Conservation (phyloP, 2,329 filamentous ascomycete species). For the Lojkania enalia region DNA sequence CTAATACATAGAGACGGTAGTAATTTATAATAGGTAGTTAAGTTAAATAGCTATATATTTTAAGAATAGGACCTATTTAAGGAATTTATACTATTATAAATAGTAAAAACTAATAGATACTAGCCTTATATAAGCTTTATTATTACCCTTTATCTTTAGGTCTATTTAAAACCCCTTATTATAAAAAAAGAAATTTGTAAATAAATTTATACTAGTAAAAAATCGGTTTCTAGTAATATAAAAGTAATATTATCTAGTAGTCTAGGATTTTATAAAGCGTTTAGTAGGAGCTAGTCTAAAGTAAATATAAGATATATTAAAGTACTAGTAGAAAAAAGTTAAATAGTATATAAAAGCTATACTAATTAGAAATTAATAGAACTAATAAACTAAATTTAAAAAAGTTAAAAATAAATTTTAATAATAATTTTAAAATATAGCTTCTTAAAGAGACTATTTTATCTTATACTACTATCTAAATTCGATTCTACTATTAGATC, state of each 20-base stretch:
- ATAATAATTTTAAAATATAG: constrained; percentile 11
- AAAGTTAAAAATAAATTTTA: constrained; percentile 13
- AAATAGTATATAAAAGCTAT: constrained; percentile 2
- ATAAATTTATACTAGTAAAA: neutral
- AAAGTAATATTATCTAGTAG: neutral
- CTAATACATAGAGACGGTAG: constrained; percentile 10
- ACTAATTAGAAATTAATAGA: constrained; percentile 12
- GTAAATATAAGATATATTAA: constrained; percentile 9
- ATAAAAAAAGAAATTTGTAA: too few species aligned
- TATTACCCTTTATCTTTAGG: constrained; percentile 5
- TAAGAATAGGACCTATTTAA: constrained; percentile 8
- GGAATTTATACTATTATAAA: constrained; percentile 9
- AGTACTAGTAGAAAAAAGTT: constrained; percentile 4
- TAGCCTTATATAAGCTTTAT: constrained; percentile 8
- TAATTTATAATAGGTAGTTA: constrained; percentile 9
- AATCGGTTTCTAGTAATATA: neutral
- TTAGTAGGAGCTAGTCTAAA: constrained; percentile 3
- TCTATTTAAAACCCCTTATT: constrained; percentile 4
- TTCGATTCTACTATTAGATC: constrained; percentile 7
- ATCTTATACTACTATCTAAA: constrained; percentile 4
- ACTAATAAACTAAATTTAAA: constrained; percentile 9
- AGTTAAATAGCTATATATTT: constrained; percentile 9
- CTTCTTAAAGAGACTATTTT: constrained; percentile 9
- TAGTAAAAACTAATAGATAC: constrained; percentile 8
- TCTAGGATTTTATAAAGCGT: too few species aligned